Conservation (phyloP, 208 protist genomes). For the Leishmania aethiopica region DNA sequence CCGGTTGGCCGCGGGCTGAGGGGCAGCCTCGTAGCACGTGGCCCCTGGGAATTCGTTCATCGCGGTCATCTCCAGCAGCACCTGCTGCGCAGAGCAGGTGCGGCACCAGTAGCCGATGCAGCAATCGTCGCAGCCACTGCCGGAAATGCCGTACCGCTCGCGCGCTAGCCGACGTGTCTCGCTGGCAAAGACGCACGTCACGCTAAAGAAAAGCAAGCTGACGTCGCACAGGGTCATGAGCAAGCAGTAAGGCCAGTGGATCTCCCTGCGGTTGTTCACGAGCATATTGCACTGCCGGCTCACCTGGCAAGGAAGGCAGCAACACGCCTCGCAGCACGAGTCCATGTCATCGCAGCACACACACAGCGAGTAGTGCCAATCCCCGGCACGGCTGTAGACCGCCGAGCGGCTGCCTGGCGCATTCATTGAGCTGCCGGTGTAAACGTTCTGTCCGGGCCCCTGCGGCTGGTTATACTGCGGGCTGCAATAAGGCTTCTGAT, state of each 20-base stretch:
- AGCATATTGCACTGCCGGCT: slow-evolving; percentile 57
- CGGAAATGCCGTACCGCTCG: slow-evolving; percentile 34
- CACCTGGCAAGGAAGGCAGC: slow-evolving; percentile 45
- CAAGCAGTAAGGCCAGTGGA: slow-evolving; percentile 31
- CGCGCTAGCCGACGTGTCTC: slow-evolving; percentile 24
- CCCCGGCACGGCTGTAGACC: background rate
- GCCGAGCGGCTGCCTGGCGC: too few relatives aligned
- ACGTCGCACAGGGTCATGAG: slow-evolving; percentile 12
- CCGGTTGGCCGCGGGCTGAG: slow-evolving; percentile 27
- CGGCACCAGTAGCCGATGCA: slow-evolving; percentile 38
- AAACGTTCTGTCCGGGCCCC: background rate
- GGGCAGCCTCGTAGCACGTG: slow-evolving; percentile 35
- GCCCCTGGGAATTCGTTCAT: slow-evolving; percentile 67
- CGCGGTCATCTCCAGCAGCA: slow-evolving; percentile 63
- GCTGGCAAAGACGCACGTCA: slow-evolving; percentile 25
- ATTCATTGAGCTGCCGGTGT: background rate
- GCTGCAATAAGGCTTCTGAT: background rate
- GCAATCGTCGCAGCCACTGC: slow-evolving; percentile 25
- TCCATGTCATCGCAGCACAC: slow-evolving; percentile 36
- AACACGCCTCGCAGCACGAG: slow-evolving; percentile 43
- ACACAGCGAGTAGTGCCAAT: slow-evolving; percentile 50
- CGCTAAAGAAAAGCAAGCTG: background rate
- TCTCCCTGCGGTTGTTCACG: slow-evolving; percentile 11
- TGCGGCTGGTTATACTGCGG: background rate
- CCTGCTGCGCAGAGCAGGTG: slow-evolving; percentile 52